Percentiles rank a stretch among this genome's conserved stretches.
Evolutionary conservation across 2,329 filamentous ascomycete species (phyloP).

Genomic region (Sclerotinia borealis): DNA sequence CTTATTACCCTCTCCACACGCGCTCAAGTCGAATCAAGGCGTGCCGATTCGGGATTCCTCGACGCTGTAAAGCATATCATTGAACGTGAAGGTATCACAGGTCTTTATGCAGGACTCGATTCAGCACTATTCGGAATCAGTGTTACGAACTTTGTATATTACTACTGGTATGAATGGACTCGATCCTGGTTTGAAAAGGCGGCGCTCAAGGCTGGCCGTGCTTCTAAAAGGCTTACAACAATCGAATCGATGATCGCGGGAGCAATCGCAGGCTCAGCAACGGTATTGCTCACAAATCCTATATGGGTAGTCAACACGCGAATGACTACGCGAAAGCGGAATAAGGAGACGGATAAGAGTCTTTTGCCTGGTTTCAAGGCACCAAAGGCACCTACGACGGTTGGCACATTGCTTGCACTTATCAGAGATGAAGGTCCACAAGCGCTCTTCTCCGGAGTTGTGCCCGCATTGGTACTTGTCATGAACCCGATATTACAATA

Average conservation of each 20-base stretch:
- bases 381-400: conserved; percentile 60
- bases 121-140: conserved; percentile 95
- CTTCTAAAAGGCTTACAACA: conserved; percentile 78
- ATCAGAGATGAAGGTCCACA: conserved; percentile 76
- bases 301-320: conserved; percentile 99
- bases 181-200: conserved; percentile 78
- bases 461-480: conserved; percentile 87
- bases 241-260: conserved; percentile 93
- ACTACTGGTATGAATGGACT: conserved; percentile 99
- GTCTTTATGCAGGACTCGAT: conserved; percentile 88
- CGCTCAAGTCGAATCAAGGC: conserved; percentile 95
- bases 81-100: conserved; percentile 80
- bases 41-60: conserved; percentile 77
- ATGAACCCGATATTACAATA: conserved; percentile 99
- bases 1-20: conserved; percentile 96
- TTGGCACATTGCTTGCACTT: conserved; percentile 74
- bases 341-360: conserved; percentile 39
- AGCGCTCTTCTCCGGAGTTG: conserved; percentile 84
- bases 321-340: conserved; percentile 81
- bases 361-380: conserved; percentile 37
- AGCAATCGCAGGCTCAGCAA: conserved; percentile 87
- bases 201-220: conserved; percentile 64
- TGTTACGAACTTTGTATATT: conserved; percentile 99
- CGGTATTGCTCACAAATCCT: conserved; percentile 92
- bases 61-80: conserved; percentile 81